These are phyloP conservation scores for Cucumis melo DNA, from an alignment of 306 rosid genomes.

Conservation along the genomic window DNA sequence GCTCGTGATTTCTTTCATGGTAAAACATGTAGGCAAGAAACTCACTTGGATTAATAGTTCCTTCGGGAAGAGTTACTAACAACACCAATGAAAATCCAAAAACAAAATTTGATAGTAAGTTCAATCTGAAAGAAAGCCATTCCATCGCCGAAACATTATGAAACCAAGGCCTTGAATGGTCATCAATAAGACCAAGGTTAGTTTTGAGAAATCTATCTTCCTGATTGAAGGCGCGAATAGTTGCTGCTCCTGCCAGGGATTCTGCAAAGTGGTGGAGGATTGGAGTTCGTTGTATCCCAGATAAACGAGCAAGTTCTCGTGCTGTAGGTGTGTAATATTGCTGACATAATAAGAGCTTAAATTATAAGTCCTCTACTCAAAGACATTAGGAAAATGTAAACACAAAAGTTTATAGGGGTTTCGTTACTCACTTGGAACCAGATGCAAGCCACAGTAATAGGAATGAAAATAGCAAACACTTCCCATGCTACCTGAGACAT, in stretches of 20 bases:
- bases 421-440: constrained; percentile 76
- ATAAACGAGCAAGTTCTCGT: constrained; percentile 81
- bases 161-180: constrained; percentile 86
- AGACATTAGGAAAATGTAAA: neutral
- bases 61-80: constrained; percentile 82
- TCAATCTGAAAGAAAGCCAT: constrained; percentile 89
- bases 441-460: constrained; percentile 69
- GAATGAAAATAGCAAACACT: constrained; percentile 82
- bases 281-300: constrained; percentile 74
- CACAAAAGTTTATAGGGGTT: neutral
- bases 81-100: constrained; percentile 77
- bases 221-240: constrained; percentile 86
- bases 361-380: neutral
- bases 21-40: neutral
- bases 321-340: constrained; percentile 84
- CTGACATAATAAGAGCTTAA: constrained; percentile 26
- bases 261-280: constrained; percentile 90
- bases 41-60: constrained; percentile 87
- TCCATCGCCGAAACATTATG: constrained; percentile 91
- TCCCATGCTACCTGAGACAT: constrained; percentile 98
- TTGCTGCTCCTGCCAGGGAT: constrained; percentile 76
- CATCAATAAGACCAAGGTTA: constrained; percentile 60
- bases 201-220: constrained; percentile 48
- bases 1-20: constrained; percentile 1
- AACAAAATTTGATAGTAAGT: constrained; percentile 77